Percentiles rank a stretch among this genome's conserved stretches.
Evolutionary conservation across 192 early-diverging fungal species (phyloP).

Genomic region (Ambispora gerdemannii): DNA sequence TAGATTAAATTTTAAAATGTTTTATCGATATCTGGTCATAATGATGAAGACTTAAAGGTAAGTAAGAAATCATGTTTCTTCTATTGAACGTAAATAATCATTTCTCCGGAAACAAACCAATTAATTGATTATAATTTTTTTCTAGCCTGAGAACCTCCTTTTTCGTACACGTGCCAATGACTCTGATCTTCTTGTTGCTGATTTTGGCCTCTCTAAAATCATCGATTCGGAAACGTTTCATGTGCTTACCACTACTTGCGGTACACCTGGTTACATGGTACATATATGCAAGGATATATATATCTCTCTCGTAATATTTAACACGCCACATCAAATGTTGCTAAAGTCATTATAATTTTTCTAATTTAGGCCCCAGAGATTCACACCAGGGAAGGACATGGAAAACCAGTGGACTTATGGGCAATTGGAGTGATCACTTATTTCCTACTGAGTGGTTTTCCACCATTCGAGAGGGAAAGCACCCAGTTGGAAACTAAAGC

Average conservation of each 20-base stretch:
- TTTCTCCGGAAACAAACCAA: no score
- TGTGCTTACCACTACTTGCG: constrained; percentile 65
- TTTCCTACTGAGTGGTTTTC: constrained; percentile 68
- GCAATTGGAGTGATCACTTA: constrained; percentile 75
- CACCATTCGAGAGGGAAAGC: constrained; percentile 66
- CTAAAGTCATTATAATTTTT: background rate
- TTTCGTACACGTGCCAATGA: constrained; percentile 59
- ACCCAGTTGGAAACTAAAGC: constrained; percentile 52
- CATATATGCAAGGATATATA: constrained; percentile 6
- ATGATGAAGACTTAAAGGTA: no score
- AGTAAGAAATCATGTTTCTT: no score
- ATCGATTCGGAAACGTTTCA: constrained; percentile 58
- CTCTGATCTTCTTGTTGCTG: constrained; percentile 69
- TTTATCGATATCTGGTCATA: no score
- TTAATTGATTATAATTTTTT: constrained; percentile 14
- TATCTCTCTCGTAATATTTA: no score
- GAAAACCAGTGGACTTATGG: constrained; percentile 82
- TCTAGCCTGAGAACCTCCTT: constrained; percentile 77
- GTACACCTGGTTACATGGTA: constrained; percentile 82
- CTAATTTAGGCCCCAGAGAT: constrained; percentile 54
- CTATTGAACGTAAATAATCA: no score
- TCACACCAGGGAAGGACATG: constrained; percentile 59
- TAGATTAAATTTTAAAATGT: no score
- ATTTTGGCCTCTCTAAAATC: constrained; percentile 75
- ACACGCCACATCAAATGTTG: background rate